phyloP scores from a whole-genome alignment of 495 filamentous ascomycete genomes.

The Chaetomium cochliodes region DNA sequence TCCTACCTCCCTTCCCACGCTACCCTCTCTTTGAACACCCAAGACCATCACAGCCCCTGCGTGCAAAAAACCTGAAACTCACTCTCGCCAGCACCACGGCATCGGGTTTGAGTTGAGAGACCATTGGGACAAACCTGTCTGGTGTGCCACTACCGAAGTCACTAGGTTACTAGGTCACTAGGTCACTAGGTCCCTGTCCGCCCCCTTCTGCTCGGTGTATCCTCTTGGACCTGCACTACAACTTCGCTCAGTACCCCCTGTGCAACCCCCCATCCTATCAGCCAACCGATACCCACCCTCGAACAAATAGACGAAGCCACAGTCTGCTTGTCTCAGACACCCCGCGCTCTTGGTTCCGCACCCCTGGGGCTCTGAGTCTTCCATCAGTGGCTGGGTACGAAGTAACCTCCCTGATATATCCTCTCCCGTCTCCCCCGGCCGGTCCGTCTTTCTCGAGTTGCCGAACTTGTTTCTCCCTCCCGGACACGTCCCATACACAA shows the following conservation, averaged over 20 bases:
- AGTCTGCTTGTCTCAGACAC: background rate
- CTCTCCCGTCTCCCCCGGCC: background rate
- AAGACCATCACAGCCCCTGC: background rate
- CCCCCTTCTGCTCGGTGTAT: background rate
- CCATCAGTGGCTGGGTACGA: background rate
- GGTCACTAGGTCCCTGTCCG: no score
- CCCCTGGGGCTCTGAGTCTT: no score
- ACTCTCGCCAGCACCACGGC: background rate
- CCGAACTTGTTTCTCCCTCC: background rate
- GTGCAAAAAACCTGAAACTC: background rate
- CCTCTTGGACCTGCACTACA: background rate
- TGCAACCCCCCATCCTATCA: background rate
- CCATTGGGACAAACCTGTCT: background rate
- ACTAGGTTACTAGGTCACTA: no score
- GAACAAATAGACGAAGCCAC: constrained; percentile 11
- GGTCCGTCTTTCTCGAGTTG: background rate
- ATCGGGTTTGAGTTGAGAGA: background rate
- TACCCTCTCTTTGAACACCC: background rate
- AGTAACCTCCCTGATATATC: background rate
- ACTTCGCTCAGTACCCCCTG: background rate
- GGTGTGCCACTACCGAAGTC: no score
- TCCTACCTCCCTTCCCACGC: background rate
- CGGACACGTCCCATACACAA: constrained; percentile 14
- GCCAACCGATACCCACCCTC: background rate
- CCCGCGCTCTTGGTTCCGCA: background rate